These are phyloP conservation scores for Epichloe gansuensis DNA, from an alignment of 2,329 filamentous ascomycete species.

Conservation along the genomic window DNA sequence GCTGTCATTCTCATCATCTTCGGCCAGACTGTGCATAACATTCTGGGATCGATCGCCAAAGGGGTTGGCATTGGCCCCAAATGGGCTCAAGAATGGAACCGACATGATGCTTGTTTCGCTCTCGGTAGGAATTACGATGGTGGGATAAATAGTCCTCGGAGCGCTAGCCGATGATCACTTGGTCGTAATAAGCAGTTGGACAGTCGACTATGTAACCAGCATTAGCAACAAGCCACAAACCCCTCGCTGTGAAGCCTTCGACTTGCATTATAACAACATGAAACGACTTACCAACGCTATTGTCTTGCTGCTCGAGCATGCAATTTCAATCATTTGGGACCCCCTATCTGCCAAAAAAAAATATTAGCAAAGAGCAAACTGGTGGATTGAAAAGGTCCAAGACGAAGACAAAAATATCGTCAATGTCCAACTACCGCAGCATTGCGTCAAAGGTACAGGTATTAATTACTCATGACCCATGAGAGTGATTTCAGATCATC, in stretches of 20 bases:
- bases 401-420: background rate
- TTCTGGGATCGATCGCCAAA: conserved; percentile 42
- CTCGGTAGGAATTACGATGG: background rate
- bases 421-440: background rate
- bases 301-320: background rate
- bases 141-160: no score
- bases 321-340: background rate
- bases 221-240: background rate
- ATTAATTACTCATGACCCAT: background rate
- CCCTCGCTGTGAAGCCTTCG: background rate
- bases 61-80: conserved; percentile 56
- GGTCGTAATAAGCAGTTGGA: background rate
- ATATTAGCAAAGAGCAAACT: background rate
- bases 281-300: background rate
- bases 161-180: background rate
- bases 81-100: conserved; percentile 63
- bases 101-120: conserved; percentile 40
- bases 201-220: background rate
- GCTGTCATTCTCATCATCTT: conserved; percentile 71
- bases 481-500: background rate
- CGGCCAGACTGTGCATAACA: conserved; percentile 47
- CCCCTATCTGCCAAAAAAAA: background rate
- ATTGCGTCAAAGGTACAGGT: background rate
- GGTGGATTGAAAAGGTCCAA: background rate
- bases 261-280: background rate